Conservation (phyloP, 768 basidiomycete species). For the Kwoniella sp. region DNA sequence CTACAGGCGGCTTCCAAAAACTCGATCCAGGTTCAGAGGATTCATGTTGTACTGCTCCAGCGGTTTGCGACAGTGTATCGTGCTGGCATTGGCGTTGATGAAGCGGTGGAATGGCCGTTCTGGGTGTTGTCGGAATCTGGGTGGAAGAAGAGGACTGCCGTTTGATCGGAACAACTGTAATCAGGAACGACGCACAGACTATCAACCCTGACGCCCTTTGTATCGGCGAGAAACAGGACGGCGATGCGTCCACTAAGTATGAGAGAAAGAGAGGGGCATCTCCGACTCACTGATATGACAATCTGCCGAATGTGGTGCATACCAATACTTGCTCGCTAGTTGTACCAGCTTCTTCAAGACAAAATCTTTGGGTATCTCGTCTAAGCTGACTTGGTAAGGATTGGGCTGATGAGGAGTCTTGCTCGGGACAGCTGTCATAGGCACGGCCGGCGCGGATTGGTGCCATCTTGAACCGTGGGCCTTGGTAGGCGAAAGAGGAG, state of each 20-base stretch:
- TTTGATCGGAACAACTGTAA: slow-evolving; percentile 13
- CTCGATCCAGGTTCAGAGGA: not conserved
- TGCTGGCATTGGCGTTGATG: not conserved
- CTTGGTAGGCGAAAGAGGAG: slow-evolving; percentile 11
- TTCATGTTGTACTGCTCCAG: not conserved
- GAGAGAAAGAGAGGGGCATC: not conserved
- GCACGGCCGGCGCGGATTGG: slow-evolving; percentile 18
- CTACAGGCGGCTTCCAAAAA: not conserved
- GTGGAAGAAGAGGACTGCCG: not conserved
- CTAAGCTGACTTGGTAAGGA: slow-evolving; percentile 20
- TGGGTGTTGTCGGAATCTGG: not conserved
- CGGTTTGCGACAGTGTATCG: not conserved
- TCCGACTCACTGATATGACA: slow-evolving; percentile 21
- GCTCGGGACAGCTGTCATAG: not conserved
- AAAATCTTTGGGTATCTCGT: slow-evolving; percentile 28
- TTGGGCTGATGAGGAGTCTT: slow-evolving; percentile 4
- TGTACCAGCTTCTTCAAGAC: slow-evolving; percentile 22
- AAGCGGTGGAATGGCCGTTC: not conserved
- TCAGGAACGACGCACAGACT: not conserved
- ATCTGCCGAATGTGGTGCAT: slow-evolving; percentile 20
- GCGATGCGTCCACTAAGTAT: too few species aligned
- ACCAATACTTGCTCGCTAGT: slow-evolving; percentile 24
- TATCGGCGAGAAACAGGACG: not conserved
- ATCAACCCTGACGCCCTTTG: not conserved
- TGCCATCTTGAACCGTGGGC: slow-evolving; percentile 5